Conservation (phyloP, 169 alveolate genomes). For the Toxoplasma gondii region DNA sequence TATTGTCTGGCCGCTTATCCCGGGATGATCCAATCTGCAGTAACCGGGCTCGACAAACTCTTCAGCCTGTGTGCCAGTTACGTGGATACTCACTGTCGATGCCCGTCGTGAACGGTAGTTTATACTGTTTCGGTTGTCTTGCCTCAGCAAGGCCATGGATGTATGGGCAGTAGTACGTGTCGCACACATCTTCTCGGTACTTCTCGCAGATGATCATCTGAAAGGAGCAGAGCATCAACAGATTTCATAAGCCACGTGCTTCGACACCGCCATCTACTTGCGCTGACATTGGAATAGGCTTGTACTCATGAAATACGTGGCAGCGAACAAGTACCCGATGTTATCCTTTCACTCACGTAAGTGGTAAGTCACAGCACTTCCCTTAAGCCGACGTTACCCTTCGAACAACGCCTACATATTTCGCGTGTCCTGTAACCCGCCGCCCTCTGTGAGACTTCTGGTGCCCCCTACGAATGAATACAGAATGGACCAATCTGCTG, state of each 20-base stretch:
- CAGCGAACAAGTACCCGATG: too few relatives aligned
- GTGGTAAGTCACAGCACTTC: too few relatives aligned
- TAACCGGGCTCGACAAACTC: too few relatives aligned
- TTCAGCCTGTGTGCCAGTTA: background rate
- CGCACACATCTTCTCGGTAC: constrained; percentile 78
- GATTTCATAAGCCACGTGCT: background rate
- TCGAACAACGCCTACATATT: background rate
- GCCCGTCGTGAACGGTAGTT: constrained; percentile 84
- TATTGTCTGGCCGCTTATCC: too few relatives aligned
- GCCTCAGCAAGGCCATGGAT: constrained; percentile 86
- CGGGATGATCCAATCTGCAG: too few relatives aligned
- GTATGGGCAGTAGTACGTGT: constrained; percentile 87
- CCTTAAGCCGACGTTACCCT: too few relatives aligned
- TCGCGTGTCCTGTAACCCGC: background rate
- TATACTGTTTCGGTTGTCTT: constrained; percentile 76
- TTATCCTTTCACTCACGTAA: too few relatives aligned
- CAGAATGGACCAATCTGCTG: too few relatives aligned
- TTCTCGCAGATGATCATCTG: constrained; percentile 79
- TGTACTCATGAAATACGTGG: too few relatives aligned
- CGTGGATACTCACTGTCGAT: constrained; percentile 52
- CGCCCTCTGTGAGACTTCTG: too few relatives aligned
- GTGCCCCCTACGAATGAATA: too few relatives aligned
- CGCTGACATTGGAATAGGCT: too few relatives aligned
- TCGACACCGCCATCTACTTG: background rate
- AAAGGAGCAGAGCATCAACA: background rate